Conservation (phyloP, 2,329 filamentous ascomycete genomes). For the Colletotrichum nymphaeae region DNA sequence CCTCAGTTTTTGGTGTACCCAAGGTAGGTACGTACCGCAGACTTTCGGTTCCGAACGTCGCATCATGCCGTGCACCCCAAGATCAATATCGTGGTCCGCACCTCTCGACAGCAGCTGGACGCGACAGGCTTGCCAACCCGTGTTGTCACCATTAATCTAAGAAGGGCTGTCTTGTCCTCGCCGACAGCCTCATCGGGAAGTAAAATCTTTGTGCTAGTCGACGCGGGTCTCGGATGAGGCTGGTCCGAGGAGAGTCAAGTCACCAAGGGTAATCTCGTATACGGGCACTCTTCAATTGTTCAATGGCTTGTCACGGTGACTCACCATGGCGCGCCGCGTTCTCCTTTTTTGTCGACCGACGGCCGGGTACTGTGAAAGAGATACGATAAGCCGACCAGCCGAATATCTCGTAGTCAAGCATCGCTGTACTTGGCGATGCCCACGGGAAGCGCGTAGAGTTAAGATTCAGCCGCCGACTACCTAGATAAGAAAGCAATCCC, state of each 20-base stretch:
- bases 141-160: neutral
- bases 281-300: neutral
- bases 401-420: neutral
- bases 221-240: neutral
- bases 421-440: neutral
- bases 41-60: slow-evolving; percentile 1
- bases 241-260: neutral
- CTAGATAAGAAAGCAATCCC: neutral
- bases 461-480: neutral
- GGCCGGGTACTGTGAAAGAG: neutral
- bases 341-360: neutral
- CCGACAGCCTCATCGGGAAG: slow-evolving; percentile 1
- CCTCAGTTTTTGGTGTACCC: neutral
- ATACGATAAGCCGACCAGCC: neutral
- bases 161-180: neutral
- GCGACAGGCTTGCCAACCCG: neutral
- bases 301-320: neutral
- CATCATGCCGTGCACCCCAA: slow-evolving; percentile 16
- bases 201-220: neutral
- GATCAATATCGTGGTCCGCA: neutral
- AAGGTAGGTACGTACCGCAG: neutral
- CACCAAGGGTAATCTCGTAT: neutral
- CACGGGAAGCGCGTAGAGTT: neutral
- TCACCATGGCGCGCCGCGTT: neutral
- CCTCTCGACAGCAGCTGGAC: neutral